A percentile compares a stretch with the other conserved stretches of the same genome.
phyloP scores from a whole-genome alignment of 441 rosid species.

The Pelargonium fulgidum region DNA sequence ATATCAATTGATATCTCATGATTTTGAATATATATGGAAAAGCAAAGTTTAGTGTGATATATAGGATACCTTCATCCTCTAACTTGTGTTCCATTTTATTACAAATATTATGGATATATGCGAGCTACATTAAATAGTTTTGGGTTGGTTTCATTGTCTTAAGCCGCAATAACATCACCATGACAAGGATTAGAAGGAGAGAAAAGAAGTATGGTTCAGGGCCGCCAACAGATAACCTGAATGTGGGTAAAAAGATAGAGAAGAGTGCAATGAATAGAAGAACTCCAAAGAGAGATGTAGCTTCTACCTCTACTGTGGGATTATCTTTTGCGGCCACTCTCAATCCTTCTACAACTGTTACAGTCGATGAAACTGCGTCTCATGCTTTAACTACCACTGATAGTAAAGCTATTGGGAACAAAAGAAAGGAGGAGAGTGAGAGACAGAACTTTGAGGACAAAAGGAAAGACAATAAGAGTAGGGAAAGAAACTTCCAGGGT shows the following conservation, averaged over 20 bases:
- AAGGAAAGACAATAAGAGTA: not conserved
- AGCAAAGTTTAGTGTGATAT: not conserved
- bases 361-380: not conserved
- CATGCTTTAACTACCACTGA: not conserved
- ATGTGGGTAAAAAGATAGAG: constrained; percentile 5
- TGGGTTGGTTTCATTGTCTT: not conserved
- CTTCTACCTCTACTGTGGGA: not conserved
- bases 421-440: not conserved
- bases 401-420: not conserved
- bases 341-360: not conserved
- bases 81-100: not conserved
- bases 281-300: not conserved
- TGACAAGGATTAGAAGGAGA: not conserved
- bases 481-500: too few relatives aligned
- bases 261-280: not conserved
- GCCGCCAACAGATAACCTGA: not conserved
- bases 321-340: not conserved
- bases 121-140: not conserved
- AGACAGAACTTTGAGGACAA: not conserved
- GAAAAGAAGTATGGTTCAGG: not conserved
- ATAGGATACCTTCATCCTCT: not conserved
- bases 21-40: not conserved
- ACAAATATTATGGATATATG: not conserved
- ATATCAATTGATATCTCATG: not conserved
- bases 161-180: not conserved